phyloP scores from a whole-genome alignment of 169 alveolate genomes.

The Plasmodium falciparum region DNA sequence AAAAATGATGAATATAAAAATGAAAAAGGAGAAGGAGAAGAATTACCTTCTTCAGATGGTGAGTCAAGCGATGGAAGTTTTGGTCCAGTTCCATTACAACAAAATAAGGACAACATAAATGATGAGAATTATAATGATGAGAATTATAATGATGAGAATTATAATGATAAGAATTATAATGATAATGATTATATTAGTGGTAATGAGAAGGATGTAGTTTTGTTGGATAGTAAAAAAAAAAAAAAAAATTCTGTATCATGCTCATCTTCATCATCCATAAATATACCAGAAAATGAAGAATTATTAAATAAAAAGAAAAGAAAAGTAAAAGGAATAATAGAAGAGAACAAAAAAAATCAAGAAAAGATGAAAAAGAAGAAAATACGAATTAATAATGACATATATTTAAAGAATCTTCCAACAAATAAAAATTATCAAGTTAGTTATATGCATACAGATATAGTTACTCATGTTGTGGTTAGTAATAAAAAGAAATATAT shows the following conservation, averaged over 20 bases:
- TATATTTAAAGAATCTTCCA: conserved; percentile 89
- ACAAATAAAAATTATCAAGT: conserved; percentile 88
- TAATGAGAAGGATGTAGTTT: not conserved
- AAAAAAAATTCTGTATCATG: not conserved
- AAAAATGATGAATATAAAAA: not conserved
- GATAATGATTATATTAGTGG: not conserved
- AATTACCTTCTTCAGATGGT: conserved; percentile 10
- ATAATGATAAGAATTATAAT: not conserved
- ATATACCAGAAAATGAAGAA: no score
- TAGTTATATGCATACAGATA: conserved; percentile 93
- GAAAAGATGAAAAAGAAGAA: conserved; percentile 23
- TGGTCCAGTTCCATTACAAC: conserved; percentile 67
- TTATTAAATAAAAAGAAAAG: not conserved
- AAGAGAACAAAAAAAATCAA: not conserved
- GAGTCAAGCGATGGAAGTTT: conserved; percentile 70
- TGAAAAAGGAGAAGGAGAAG: conserved; percentile 3
- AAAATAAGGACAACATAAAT: not conserved
- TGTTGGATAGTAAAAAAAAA: conserved; percentile 5
- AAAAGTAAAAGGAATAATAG: not conserved
- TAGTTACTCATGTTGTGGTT: conserved; percentile 88
- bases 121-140: not conserved
- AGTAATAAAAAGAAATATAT: conserved; percentile 92
- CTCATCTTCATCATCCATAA: no score
- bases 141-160: not conserved
- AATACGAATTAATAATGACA: conserved; percentile 80